A percentile compares a stretch with the other conserved stretches of the same genome.
Conservation (phyloP, 2,329 filamentous ascomycete genomes). For the Xylaria polymorpha region DNA sequence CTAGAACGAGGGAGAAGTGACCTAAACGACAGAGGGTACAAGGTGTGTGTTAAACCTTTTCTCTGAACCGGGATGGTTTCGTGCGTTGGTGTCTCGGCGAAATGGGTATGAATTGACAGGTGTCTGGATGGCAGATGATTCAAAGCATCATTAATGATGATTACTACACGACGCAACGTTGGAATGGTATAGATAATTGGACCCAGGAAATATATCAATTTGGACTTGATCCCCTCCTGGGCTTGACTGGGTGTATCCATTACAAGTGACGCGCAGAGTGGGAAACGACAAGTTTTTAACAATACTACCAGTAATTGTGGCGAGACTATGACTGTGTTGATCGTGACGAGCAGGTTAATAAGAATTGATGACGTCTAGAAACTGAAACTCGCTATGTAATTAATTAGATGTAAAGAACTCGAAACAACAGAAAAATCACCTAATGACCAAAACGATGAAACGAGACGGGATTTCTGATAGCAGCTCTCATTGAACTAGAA, state of each 20-base stretch:
- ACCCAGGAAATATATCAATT: conserved; percentile 4
- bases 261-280: neutral
- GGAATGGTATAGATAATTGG: neutral
- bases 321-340: neutral
- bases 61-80: conserved; percentile 4
- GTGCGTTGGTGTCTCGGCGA: conserved; percentile 21
- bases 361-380: neutral
- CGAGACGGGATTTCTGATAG: too few species aligned
- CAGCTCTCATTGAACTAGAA: too few species aligned
- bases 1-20: conserved; percentile 7
- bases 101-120: conserved; percentile 17
- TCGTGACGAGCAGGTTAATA: neutral
- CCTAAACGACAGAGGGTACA: conserved; percentile 11
- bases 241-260: neutral
- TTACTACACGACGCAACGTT: neutral
- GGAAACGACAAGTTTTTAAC: neutral
- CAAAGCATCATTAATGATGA: neutral
- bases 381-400: neutral
- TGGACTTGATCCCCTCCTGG: neutral
- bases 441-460: too few species aligned
- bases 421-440: too few species aligned
- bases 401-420: too few species aligned
- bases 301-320: neutral
- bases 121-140: neutral
- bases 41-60: neutral